Percentiles rank a stretch among this genome's conserved stretches.
Conservation (phyloP, 2,329 filamentous ascomycete species). For the Xylaria sp. region DNA sequence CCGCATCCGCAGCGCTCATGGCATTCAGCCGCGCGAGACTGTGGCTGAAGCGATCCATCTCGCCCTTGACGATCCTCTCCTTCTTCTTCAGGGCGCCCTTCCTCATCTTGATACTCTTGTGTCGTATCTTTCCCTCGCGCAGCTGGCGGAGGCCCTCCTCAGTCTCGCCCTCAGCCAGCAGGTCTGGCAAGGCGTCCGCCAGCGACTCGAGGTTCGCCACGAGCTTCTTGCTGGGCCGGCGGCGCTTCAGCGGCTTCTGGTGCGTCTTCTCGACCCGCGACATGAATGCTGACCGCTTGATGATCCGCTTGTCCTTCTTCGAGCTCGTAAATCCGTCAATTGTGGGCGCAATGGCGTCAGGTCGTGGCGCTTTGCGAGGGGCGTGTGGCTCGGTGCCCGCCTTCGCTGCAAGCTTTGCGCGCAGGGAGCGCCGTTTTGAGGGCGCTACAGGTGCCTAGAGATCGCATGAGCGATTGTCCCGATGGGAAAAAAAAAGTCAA, state of each 20-base stretch:
- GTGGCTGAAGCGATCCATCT: conserved; percentile 84
- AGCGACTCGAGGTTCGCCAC: conserved; percentile 79
- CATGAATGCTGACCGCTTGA: conserved; percentile 84
- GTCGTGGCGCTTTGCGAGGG: conserved; percentile 64
- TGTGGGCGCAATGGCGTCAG: conserved; percentile 59
- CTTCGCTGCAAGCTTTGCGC: conserved; percentile 65
- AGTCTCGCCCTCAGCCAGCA: conserved; percentile 60
- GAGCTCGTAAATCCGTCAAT: conserved; percentile 71
- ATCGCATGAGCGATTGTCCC: conserved; percentile 23
- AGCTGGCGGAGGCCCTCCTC: conserved; percentile 56
- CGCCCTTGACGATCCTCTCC: conserved; percentile 79
- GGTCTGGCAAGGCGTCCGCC: conserved; percentile 80
- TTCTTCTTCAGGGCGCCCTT: conserved; percentile 87
- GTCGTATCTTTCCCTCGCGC: conserved; percentile 71
- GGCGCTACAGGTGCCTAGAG: conserved; percentile 56
- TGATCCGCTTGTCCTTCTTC: conserved; percentile 85
- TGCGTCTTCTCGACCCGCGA: conserved; percentile 75
- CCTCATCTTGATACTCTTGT: conserved; percentile 78
- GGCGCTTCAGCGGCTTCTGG: conserved; percentile 68
- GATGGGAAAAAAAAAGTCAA: background rate
- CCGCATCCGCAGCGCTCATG: conserved; percentile 43
- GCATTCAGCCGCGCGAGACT: conserved; percentile 81
- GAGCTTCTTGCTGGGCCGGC: conserved; percentile 81
- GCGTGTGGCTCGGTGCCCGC: conserved; percentile 60
- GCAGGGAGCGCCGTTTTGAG: conserved; percentile 67